Conservation (phyloP, 352 stramenopile species). For the Blastocystis sp. region DNA sequence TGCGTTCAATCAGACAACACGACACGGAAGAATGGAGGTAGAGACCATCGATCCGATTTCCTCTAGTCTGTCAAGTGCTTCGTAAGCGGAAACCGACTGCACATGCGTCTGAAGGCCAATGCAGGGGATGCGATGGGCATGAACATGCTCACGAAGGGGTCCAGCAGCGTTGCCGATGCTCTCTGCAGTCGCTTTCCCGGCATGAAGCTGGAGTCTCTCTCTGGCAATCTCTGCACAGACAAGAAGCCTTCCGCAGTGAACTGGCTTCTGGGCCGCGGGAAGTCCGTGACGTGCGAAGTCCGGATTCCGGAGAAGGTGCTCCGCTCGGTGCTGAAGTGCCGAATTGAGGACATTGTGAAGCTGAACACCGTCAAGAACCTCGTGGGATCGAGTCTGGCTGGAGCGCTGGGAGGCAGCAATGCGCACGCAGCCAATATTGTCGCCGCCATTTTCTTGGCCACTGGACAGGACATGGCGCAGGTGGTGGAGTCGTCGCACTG, state of each 20-base stretch:
- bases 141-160: constrained; percentile 86
- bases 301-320: constrained; percentile 74
- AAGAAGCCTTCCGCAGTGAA: constrained; percentile 85
- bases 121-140: constrained; percentile 85
- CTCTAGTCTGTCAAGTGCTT: constrained; percentile 67
- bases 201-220: constrained; percentile 74
- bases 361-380: constrained; percentile 81
- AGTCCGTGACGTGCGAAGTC: constrained; percentile 78
- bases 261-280: constrained; percentile 81
- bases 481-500: constrained; percentile 82
- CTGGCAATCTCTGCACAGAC: constrained; percentile 83
- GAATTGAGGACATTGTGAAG: constrained; percentile 74
- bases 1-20: constrained; percentile 79
- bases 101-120: constrained; percentile 77
- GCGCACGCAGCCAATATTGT: constrained; percentile 83
- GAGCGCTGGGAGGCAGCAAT: constrained; percentile 79
- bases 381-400: constrained; percentile 78
- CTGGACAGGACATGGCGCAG: constrained; percentile 81
- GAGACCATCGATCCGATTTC: neutral
- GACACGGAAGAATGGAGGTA: constrained; percentile 74
- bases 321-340: constrained; percentile 75
- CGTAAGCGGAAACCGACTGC: constrained; percentile 77
- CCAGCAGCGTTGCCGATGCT: constrained; percentile 73
- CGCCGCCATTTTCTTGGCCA: constrained; percentile 81
- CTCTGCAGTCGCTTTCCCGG: constrained; percentile 70